Evolutionary conservation across 1,139 yeast species (phyloP).

Genomic region (Candida frijolesensis): DNA sequence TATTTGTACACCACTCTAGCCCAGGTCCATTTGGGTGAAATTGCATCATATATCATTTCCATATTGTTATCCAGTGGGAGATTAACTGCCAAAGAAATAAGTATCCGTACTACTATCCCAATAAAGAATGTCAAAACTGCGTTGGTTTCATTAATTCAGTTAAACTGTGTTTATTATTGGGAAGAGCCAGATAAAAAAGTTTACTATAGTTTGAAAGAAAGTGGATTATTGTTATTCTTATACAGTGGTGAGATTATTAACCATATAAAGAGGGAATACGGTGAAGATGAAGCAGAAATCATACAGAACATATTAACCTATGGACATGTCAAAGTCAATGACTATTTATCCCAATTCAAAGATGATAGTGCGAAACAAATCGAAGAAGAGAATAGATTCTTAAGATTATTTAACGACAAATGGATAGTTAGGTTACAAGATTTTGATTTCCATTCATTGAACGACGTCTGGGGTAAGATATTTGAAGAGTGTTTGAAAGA

Average conservation of each 20-base stretch:
- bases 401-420: constrained; percentile 53
- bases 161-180: constrained; percentile 62
- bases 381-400: constrained; percentile 39
- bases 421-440: constrained; percentile 50
- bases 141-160: constrained; percentile 65
- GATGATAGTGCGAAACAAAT: constrained; percentile 23
- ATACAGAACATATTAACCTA: constrained; percentile 66
- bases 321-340: constrained; percentile 67
- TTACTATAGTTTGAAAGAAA: constrained; percentile 63
- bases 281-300: constrained; percentile 62
- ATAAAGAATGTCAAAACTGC: constrained; percentile 52
- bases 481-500: constrained; percentile 52
- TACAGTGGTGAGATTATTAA: constrained; percentile 79
- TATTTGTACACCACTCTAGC: constrained; percentile 57
- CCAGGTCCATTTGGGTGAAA: constrained; percentile 62
- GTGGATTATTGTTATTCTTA: constrained; percentile 63
- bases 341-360: constrained; percentile 50
- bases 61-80: constrained; percentile 63
- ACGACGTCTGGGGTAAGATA: constrained; percentile 58
- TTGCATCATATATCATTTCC: constrained; percentile 58
- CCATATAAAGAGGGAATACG: constrained; percentile 44
- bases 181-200: constrained; percentile 44
- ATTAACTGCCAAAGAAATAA: constrained; percentile 51
- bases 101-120: constrained; percentile 42
- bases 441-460: constrained; percentile 48